A percentile compares a stretch with the other conserved stretches of the same genome.
phyloP scores from a whole-genome alignment of 805 yeast genomes.

The Blastobotrys terrestris region DNA sequence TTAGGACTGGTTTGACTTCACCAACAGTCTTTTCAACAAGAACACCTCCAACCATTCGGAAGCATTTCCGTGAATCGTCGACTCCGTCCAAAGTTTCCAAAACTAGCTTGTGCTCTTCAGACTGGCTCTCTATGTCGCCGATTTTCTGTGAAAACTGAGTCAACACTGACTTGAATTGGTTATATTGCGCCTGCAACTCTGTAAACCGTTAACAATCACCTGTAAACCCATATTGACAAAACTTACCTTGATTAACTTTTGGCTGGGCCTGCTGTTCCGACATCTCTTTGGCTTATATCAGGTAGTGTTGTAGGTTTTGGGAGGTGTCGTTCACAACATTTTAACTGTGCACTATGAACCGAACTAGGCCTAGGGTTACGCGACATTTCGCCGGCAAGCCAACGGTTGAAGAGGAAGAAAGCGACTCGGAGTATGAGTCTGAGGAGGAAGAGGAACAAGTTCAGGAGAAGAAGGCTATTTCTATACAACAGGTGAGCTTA shows the following conservation, averaged over 20 bases:
- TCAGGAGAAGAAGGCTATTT: background rate
- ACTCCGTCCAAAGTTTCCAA: constrained; percentile 48
- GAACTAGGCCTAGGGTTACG: constrained; percentile 5
- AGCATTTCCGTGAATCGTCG: constrained; percentile 65
- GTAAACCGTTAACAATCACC: background rate
- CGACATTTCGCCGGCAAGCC: constrained; percentile 21
- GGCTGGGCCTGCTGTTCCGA: constrained; percentile 13
- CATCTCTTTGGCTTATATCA: constrained; percentile 1
- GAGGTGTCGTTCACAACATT: background rate
- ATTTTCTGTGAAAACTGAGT: constrained; percentile 33
- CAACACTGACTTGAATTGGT: constrained; percentile 32
- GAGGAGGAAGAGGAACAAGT: constrained; percentile 18
- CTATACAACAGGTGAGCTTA: background rate
- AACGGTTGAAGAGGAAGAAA: constrained; percentile 16
- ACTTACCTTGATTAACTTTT: constrained; percentile 21
- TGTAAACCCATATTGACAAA: background rate
- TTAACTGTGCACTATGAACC: too few species aligned
- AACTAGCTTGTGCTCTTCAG: constrained; percentile 47
- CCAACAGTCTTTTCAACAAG: constrained; percentile 74
- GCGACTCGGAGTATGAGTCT: constrained; percentile 21
- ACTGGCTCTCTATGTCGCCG: constrained; percentile 36
- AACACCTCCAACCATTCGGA: constrained; percentile 91
- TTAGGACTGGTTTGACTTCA: constrained; percentile 62
- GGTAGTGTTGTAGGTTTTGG: constrained; percentile 1
- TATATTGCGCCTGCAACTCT: constrained; percentile 37